Base-by-base conservation (phyloP, 352 stramenopile genomes). In the Phytopythium helicoides region DNA sequence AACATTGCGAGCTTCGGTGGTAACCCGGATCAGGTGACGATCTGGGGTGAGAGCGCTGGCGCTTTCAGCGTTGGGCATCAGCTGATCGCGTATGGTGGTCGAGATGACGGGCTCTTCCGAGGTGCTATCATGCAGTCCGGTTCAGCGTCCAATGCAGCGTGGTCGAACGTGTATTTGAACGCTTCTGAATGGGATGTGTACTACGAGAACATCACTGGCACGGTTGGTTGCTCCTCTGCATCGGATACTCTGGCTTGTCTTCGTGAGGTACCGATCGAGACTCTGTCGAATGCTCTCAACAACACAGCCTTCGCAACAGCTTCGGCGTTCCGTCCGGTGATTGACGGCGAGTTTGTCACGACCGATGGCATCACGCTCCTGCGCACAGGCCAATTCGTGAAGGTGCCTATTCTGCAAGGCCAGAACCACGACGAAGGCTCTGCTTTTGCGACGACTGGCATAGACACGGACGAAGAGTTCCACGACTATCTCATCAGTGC, bases 41-140 rank as follows among this genome's bases (percentile, higher is more conserved):
- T 97, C 14, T 96, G 94, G 67, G 89, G 89, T 6, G 86, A 97
- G 58, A 91, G 72, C 45, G 86, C 86, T 1, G 89, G 88, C 14
- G 76, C 67, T 23, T 71, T 23, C 36, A 73, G 55, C 62, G 55
- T 71, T 21, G 58, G 54, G 11, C 58, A 68, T 22, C 63, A 68
- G 50, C 37, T 71, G 2, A 46, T 71, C 35, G 63, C 63, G 4
- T 65, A 65, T 42, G 63, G 58, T 15, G 63, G 63, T 6, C 58
- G 58, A 10, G 50, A 62, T 39, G 63, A 71, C 28, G 51, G 55
- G 0, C 58, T 71, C 1, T 71, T 68, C 40, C 58, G 58, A 19
- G 48, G 45, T 15, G 63, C 58, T 6, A 44, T 71, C 14, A 57
- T 71, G 63, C 18, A 71, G 47, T 71, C 63, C 0, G 63, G 63